Conservation (phyloP, 305 asterid species). For the Fraxinus dipetala region DNA sequence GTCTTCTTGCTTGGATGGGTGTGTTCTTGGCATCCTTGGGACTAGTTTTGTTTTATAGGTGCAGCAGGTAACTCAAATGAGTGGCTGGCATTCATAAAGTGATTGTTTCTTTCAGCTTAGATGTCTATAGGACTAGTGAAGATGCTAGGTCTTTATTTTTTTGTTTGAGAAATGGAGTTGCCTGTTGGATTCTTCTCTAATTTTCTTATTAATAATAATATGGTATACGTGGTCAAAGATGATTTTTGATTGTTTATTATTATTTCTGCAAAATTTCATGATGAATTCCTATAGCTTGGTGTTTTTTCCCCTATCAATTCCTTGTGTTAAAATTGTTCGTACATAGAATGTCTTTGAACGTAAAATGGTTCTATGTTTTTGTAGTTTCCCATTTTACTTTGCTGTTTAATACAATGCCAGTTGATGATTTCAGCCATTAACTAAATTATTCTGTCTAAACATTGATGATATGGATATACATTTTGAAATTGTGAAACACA, state of each 20-base stretch:
- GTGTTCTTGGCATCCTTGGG: slow-evolving; percentile 74
- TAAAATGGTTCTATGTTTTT: neutral
- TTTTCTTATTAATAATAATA: neutral
- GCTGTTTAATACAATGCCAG: slow-evolving; percentile 16
- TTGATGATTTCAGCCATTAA: slow-evolving; percentile 8
- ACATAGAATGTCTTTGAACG: neutral
- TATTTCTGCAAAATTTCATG: neutral
- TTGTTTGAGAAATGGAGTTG: slow-evolving; percentile 9
- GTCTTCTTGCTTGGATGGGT: slow-evolving; percentile 89
- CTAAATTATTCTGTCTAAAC: neutral
- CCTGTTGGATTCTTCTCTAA: slow-evolving; percentile 8
- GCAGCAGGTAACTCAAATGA: slow-evolving; percentile 70
- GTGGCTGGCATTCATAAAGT: slow-evolving; percentile 7
- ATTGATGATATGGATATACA: slow-evolving; percentile 7
- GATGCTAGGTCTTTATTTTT: slow-evolving; percentile 10
- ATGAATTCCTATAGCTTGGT: neutral
- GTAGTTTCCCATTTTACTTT: neutral
- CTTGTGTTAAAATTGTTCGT: neutral
- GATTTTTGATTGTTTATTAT: neutral
- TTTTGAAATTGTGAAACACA: neutral
- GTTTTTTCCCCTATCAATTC: neutral
- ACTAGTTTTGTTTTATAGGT: slow-evolving; percentile 67
- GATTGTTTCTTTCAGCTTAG: neutral
- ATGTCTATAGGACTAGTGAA: slow-evolving; percentile 1
- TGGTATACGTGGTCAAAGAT: neutral